Conservation (phyloP, 495 filamentous ascomycete genomes). For the Rhypophila decipiens region DNA sequence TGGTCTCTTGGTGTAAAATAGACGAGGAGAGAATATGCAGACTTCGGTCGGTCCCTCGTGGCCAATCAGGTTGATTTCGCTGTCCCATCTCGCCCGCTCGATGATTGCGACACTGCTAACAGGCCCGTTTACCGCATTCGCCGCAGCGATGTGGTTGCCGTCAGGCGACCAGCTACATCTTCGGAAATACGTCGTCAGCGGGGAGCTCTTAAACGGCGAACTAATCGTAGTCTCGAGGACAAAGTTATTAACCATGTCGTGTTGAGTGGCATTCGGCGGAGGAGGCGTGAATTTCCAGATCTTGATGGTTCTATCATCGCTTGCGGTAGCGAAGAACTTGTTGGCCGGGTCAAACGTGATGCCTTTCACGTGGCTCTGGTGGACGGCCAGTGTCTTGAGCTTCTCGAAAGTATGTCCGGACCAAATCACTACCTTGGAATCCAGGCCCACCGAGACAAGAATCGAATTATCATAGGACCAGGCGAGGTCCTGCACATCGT, state of each 20-base stretch:
- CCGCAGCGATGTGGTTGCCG: conserved; percentile 92
- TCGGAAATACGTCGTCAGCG: conserved; percentile 93
- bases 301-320: conserved; percentile 93
- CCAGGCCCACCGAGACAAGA: conserved; percentile 89
- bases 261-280: conserved; percentile 80
- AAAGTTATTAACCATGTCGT: conserved; percentile 95
- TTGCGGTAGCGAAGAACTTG: conserved; percentile 97
- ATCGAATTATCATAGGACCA: conserved; percentile 97
- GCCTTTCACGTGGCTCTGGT: conserved; percentile 96
- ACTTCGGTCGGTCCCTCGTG: conserved; percentile 97
- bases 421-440: conserved; percentile 98
- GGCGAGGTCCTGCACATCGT: conserved; percentile 95
- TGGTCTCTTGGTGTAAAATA: conserved; percentile 71
- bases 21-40: conserved; percentile 88
- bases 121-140: conserved; percentile 93
- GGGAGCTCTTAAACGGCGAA: conserved; percentile 77
- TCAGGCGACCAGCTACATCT: conserved; percentile 96
- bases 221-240: conserved; percentile 81
- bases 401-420: conserved; percentile 97
- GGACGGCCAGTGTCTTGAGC: conserved; percentile 81
- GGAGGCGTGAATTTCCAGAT: conserved; percentile 93
- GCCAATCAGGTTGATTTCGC: conserved; percentile 93
- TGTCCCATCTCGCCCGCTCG: conserved; percentile 86
- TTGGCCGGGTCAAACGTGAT: conserved; percentile 98
- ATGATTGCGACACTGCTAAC: conserved; percentile 97